Conservation (phyloP, 192 early-diverging fungal species). For the Endogone sp. region DNA sequence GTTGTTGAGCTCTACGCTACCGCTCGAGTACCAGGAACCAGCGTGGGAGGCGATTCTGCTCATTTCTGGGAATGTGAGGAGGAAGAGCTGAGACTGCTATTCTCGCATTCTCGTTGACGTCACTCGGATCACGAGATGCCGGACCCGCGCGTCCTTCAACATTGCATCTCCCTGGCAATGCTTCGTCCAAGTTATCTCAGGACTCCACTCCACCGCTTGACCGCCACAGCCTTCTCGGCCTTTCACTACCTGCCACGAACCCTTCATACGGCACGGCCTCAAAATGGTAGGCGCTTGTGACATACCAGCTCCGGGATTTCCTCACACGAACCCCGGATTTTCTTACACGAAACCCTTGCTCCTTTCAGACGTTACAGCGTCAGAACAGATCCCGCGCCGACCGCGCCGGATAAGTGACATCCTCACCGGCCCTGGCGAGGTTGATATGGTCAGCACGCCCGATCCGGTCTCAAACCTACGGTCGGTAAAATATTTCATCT, state of each 20-base stretch:
- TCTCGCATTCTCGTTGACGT: too few species aligned
- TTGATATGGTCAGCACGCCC: constrained; percentile 43
- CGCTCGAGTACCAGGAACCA: constrained; percentile 65
- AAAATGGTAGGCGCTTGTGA: not conserved
- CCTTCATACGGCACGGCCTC: not conserved
- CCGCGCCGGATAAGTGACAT: not conserved
- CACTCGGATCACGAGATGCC: too few species aligned
- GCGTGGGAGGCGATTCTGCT: constrained; percentile 55
- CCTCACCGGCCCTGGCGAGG: constrained; percentile 9
- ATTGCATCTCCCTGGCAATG: too few species aligned
- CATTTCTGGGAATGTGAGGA: constrained; percentile 8
- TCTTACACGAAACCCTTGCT: not conserved
- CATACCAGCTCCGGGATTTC: not conserved
- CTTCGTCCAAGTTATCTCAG: too few species aligned
- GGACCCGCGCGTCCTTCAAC: too few species aligned
- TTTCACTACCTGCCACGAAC: too few species aligned
- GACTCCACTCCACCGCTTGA: too few species aligned
- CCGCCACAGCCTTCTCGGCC: too few species aligned
- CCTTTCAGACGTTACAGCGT: not conserved
- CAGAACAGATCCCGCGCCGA: not conserved
- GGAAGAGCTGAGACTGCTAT: not conserved
- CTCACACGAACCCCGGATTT: not conserved
- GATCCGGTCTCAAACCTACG: constrained; percentile 52
- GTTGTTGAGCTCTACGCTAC: constrained; percentile 40
- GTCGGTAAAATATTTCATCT: constrained; percentile 45